Conservation (phyloP, 345 rosid species). For the Litchi chinensis region DNA sequence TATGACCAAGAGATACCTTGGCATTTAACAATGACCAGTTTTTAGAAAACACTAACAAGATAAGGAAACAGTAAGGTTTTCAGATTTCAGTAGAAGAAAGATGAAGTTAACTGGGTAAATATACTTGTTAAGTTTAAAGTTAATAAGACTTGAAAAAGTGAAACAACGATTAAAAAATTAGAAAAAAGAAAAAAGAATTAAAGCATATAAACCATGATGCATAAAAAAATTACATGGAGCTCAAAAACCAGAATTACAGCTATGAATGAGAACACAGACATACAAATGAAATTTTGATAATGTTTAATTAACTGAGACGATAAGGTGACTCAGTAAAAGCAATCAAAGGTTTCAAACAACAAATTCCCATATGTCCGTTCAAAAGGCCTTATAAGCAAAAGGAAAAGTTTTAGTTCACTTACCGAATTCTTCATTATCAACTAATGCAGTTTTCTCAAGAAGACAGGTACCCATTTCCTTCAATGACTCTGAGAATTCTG, state of each 20-base stretch:
- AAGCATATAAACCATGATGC: background rate
- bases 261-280: background rate
- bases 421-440: constrained; percentile 94
- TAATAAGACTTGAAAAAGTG: background rate
- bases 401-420: constrained; percentile 26
- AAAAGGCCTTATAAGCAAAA: background rate
- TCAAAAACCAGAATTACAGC: background rate
- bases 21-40: background rate
- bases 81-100: background rate
- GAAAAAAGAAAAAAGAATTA: background rate
- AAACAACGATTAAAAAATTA: background rate
- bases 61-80: background rate
- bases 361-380: background rate
- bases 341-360: background rate
- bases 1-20: background rate
- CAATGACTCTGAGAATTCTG: constrained; percentile 97
- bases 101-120: background rate
- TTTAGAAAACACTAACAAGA: background rate
- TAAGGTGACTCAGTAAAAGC: constrained; percentile 5
- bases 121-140: background rate
- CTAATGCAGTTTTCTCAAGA: constrained; percentile 70
- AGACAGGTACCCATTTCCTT: constrained; percentile 88
- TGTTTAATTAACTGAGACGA: background rate
- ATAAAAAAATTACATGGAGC: background rate
- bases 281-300: background rate